A percentile compares a stretch with the other conserved stretches of the same genome.
These are phyloP conservation scores for Chrysoporthe cubensis DNA, from an alignment of 2,329 filamentous ascomycete species.

Conservation along the genomic window DNA sequence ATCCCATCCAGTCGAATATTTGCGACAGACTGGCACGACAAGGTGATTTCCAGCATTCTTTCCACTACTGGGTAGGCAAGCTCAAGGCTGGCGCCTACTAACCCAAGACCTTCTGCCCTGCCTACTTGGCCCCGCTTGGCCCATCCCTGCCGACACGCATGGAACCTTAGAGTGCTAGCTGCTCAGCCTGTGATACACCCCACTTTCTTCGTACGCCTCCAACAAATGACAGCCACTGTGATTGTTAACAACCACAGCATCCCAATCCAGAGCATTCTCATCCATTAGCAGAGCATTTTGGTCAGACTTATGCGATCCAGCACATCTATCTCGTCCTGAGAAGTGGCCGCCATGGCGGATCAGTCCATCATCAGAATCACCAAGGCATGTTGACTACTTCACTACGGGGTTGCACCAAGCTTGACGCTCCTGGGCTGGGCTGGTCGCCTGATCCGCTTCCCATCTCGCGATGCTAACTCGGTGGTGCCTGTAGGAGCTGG, in stretches of 20 bases:
- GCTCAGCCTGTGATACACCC: slow-evolving; percentile 6
- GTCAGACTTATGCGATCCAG: slow-evolving; percentile 24
- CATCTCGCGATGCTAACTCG: slow-evolving; percentile 22
- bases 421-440: slow-evolving; percentile 19
- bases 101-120: no score
- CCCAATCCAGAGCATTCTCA: slow-evolving; percentile 6
- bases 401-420: slow-evolving; percentile 28
- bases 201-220: slow-evolving; percentile 6
- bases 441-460: slow-evolving; percentile 11
- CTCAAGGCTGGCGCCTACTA: no score
- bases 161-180: slow-evolving; percentile 7
- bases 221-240: background rate
- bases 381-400: slow-evolving; percentile 58
- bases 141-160: background rate
- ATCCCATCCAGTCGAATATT: no score
- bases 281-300: background rate
- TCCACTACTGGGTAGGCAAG: no score
- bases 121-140: background rate
- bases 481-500: slow-evolving; percentile 69
- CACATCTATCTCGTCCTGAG: slow-evolving; percentile 13
- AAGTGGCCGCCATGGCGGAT: slow-evolving; percentile 65
- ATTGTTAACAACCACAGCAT: background rate
- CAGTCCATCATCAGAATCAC: slow-evolving; percentile 88
- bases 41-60: no score
- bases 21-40: no score